Evolutionary conservation across 768 basidiomycete species (phyloP), one percentile per base, ranked within the genome.

Genomic region (Leccinum uliginosum): DNA sequence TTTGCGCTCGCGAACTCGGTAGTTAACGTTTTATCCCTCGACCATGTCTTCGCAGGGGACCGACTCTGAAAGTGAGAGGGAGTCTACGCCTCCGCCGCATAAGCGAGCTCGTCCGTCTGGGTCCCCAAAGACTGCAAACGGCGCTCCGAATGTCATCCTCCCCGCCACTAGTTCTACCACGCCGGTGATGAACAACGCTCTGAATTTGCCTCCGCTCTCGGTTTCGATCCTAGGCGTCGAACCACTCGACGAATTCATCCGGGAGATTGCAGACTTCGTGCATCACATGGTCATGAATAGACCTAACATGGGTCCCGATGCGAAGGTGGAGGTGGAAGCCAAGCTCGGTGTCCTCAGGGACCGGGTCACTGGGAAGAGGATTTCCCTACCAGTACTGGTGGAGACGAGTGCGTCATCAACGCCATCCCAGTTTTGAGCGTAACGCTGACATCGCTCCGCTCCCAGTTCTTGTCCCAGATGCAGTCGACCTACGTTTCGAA

Each of bases 201-300:
- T 67, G 29, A 61, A 58, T 51, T 67, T 87, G 17, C 86, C 84
- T 4, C 86, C 86, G 4, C 80, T 90, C 40, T 87, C 87, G 2
- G 76, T 86, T 43, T 91, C 88, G 15, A 91, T 95, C 60, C 83
- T 97, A 27, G 89, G 89, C 53, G 86, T 93, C 50, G 93, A 95
- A 67, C 93, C 93, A 2, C 75, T 92, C 29, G 94, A 97, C 71
- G 94, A 96, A 67, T 94, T 97, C 68, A 93, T 93, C 69, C 84
- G 84, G 68, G 90, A 93, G 68, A 80, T 97, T 55, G 93, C 91
- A 35, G 91, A 96, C 74, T 97, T 92, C 72, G 76, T 95, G 38
- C 84, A 85, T 72, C 85, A 86, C 65, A 84, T 80, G 76, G 83
- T 91, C 63, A 65, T 68, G 53, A 83, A 76, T 6, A 79, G 81